Evolutionary conservation across 2,329 filamentous ascomycete species (phyloP).

Genomic region (Aspergillus quadrilineatus): DNA sequence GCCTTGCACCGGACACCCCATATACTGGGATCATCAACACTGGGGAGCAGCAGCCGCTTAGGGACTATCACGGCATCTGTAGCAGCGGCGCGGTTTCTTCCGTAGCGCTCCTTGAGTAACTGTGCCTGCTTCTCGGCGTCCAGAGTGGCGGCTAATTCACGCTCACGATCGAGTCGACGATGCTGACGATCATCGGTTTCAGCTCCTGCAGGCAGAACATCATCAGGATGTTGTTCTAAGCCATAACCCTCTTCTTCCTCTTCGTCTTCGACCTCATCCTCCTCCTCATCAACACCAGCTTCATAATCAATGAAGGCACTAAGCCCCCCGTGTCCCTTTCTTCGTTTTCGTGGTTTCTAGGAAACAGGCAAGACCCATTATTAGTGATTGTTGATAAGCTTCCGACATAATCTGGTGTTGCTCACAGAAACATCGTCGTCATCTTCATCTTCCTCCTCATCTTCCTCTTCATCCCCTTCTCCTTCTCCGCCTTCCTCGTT

Average conservation of each 20-base stretch:
- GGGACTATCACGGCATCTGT: constrained; percentile 75
- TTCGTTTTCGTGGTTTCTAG: constrained; percentile 73
- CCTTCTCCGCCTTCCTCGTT: constrained; percentile 45
- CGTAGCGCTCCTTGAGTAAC: constrained; percentile 82
- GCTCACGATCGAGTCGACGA: constrained; percentile 87
- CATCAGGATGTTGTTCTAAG: constrained; percentile 86
- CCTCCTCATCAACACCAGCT: constrained; percentile 93
- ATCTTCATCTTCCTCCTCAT: constrained; percentile 49
- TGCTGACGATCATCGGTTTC: constrained; percentile 89
- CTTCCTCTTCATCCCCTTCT: constrained; percentile 19
- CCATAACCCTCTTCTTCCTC: constrained; percentile 86
- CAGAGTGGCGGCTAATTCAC: constrained; percentile 81
- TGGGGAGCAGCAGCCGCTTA: constrained; percentile 82
- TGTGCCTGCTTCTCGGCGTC: constrained; percentile 93
- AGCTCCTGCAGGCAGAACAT: constrained; percentile 69
- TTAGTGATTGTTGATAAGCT: constrained; percentile 14
- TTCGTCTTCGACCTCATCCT: constrained; percentile 85
- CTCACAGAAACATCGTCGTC: constrained; percentile 60
- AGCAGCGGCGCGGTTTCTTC: constrained; percentile 68
- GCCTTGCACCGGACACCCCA: constrained; percentile 93
- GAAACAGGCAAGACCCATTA: constrained; percentile 13
- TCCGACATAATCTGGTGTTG: constrained; percentile 9
- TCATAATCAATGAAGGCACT: constrained; percentile 96
- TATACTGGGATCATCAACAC: constrained; percentile 92
- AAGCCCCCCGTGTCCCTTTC: constrained; percentile 64